Percentiles rank a stretch among this genome's conserved stretches.
phyloP scores from a whole-genome alignment of 116 monocot species.

The Cymodocea nodosa region DNA sequence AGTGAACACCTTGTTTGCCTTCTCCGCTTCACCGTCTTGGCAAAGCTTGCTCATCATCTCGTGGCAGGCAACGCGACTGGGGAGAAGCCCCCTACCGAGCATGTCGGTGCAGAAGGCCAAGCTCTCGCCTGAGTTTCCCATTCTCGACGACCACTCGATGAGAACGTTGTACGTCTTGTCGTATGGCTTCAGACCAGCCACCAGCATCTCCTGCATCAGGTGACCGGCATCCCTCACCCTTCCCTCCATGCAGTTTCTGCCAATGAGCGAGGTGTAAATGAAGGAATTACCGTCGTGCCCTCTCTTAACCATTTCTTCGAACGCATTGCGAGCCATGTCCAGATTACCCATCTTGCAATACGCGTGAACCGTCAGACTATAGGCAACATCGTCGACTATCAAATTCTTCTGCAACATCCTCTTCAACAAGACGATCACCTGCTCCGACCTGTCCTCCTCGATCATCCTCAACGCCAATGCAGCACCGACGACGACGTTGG shows the following conservation, averaged over 20 bases:
- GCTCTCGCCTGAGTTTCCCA: slow-evolving; percentile 33
- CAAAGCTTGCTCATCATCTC: slow-evolving; percentile 40
- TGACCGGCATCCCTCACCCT: slow-evolving; percentile 29
- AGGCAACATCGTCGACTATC: slow-evolving; percentile 34
- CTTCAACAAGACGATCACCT: slow-evolving; percentile 45
- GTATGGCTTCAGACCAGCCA: slow-evolving; percentile 42
- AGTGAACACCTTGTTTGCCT: slow-evolving; percentile 54
- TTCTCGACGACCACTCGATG: slow-evolving; percentile 33
- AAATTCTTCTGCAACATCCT: slow-evolving; percentile 69
- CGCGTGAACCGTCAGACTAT: slow-evolving; percentile 38
- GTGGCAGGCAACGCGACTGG: slow-evolving; percentile 21
- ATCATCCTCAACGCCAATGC: slow-evolving; percentile 36
- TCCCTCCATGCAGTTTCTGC: slow-evolving; percentile 21
- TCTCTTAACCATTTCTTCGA: slow-evolving; percentile 52
- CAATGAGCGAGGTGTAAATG: slow-evolving; percentile 49
- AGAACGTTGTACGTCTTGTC: slow-evolving; percentile 58
- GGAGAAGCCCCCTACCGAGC: slow-evolving; percentile 36
- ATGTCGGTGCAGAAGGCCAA: slow-evolving; percentile 34
- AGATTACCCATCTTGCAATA: slow-evolving; percentile 43
- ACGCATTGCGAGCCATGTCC: slow-evolving; percentile 17
- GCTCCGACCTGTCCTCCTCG: slow-evolving; percentile 37
- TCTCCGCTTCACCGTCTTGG: slow-evolving; percentile 33
- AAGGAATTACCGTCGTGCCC: slow-evolving; percentile 44
- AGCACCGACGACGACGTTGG: slow-evolving; percentile 29
- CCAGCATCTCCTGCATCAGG: slow-evolving; percentile 47